phyloP scores from a whole-genome alignment of 2,329 filamentous ascomycete species.

The Neobulgaria alba region DNA sequence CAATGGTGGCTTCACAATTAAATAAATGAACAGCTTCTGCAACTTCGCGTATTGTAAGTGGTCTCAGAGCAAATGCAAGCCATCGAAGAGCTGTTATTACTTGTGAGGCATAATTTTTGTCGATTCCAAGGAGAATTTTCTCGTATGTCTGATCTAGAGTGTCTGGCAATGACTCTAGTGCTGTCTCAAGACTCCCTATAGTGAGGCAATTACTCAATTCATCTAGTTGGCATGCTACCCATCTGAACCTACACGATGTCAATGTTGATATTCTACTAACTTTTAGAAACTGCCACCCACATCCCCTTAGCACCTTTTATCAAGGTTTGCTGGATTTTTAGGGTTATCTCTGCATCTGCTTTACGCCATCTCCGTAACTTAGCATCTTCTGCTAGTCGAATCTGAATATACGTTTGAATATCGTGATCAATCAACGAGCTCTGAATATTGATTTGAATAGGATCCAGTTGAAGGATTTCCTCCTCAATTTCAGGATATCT shows the following conservation, averaged over 20 bases:
- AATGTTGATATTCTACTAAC: too few relatives aligned
- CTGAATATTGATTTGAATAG: conserved; percentile 7
- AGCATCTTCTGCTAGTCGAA: not conserved
- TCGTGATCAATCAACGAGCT: not conserved
- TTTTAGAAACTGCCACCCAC: conserved; percentile 14
- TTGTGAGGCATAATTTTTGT: conserved; percentile 10
- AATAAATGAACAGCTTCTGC: not conserved
- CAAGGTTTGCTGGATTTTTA: conserved; percentile 18
- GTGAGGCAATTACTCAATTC: not conserved
- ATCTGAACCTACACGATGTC: conserved; percentile 18
- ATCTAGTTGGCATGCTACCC: conserved; percentile 24
- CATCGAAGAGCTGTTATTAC: conserved; percentile 21
- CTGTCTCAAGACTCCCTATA: not conserved
- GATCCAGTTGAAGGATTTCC: conserved; percentile 9
- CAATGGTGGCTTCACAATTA: too few relatives aligned
- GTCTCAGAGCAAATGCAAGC: conserved; percentile 22
- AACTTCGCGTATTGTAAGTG: not conserved
- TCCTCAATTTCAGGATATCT: conserved; percentile 20
- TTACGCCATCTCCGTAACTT: conserved; percentile 19
- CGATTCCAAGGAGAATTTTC: conserved; percentile 19
- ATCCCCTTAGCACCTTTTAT: conserved; percentile 23
- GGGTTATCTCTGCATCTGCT: not conserved
- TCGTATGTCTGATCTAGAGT: conserved; percentile 17
- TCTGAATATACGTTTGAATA: conserved; percentile 1
- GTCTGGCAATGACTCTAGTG: conserved; percentile 12